Evolutionary conservation across 1,139 yeast genomes (phyloP).

Genomic region (Protomyces arabidopsidicola): DNA sequence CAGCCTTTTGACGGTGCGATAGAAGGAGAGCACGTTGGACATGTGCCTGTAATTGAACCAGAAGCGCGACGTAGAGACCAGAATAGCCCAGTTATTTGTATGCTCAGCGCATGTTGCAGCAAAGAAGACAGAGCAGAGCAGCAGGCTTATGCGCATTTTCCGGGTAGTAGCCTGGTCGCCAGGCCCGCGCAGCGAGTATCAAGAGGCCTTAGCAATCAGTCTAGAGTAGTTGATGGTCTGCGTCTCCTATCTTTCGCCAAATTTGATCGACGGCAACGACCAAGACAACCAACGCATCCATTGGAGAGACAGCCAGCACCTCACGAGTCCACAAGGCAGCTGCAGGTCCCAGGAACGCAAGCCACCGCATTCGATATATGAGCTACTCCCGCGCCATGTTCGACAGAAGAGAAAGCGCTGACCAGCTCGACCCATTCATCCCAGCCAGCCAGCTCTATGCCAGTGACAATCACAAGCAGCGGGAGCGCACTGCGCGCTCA

Average conservation of each 20-base stretch:
- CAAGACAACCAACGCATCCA: not conserved
- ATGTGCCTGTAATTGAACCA: slow-evolving; percentile 98
- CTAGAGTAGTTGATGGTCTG: too few relatives aligned
- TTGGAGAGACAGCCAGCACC: not conserved
- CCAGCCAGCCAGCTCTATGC: slow-evolving; percentile 19
- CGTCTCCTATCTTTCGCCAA: too few relatives aligned
- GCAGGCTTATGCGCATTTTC: not conserved
- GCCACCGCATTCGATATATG: not conserved
- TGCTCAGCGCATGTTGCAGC: slow-evolving; percentile 16
- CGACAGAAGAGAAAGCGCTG: not conserved
- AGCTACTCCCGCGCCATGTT: not conserved
- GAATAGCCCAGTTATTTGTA: slow-evolving; percentile 89
- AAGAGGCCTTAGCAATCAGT: too few relatives aligned
- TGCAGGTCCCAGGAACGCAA: not conserved
- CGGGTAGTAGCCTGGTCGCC: not conserved
- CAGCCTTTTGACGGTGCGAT: slow-evolving; percentile 87
- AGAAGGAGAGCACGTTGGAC: slow-evolving; percentile 92
- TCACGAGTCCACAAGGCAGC: not conserved
- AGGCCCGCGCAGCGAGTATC: too few relatives aligned
- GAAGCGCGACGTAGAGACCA: slow-evolving; percentile 90
- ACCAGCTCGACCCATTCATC: slow-evolving; percentile 8
- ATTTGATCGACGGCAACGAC: not conserved
- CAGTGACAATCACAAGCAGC: slow-evolving; percentile 14
- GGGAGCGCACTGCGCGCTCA: slow-evolving; percentile 16
- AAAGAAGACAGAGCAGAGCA: not conserved